Percentiles rank a stretch among this genome's conserved stretches.
phyloP scores from a whole-genome alignment of 768 basidiomycete species.

The Tephrocybe sp. region DNA sequence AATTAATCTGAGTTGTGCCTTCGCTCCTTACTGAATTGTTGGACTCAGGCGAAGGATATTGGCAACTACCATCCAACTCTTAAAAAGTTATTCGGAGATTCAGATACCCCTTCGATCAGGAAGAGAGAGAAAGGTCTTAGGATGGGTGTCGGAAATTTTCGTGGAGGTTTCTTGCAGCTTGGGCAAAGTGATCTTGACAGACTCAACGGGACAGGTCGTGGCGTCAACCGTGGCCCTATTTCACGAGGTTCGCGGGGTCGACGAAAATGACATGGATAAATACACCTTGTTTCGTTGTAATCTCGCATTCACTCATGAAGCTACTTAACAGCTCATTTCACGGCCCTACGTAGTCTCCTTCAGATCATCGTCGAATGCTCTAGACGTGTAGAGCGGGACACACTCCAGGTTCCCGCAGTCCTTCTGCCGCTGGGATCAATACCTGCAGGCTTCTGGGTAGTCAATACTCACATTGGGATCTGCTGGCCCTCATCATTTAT shows the following conservation, averaged over 20 bases:
- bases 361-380: not conserved
- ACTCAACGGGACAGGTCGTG: slow-evolving; percentile 23
- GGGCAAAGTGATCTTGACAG: slow-evolving; percentile 56
- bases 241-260: slow-evolving; percentile 18
- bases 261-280: slow-evolving; percentile 15
- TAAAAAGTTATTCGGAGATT: slow-evolving; percentile 59
- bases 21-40: not conserved
- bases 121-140: slow-evolving; percentile 64
- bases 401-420: not conserved
- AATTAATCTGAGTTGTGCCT: slow-evolving; percentile 14
- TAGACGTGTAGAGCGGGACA: not conserved
- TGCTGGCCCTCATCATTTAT: slow-evolving; percentile 31
- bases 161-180: slow-evolving; percentile 64
- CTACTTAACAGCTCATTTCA: not conserved
- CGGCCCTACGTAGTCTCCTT: not conserved
- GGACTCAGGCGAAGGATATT: slow-evolving; percentile 68
- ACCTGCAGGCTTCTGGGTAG: not conserved
- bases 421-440: slow-evolving; percentile 2
- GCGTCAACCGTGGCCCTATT: slow-evolving; percentile 19
- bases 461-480: slow-evolving; percentile 27
- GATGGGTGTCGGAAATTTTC: slow-evolving; percentile 80
- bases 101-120: slow-evolving; percentile 26
- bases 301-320: not conserved
- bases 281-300: no score
- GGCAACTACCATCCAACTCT: slow-evolving; percentile 83